Base-by-base conservation (phyloP, 164 flowering plant species). In the Hamamelis virginiana region DNA sequence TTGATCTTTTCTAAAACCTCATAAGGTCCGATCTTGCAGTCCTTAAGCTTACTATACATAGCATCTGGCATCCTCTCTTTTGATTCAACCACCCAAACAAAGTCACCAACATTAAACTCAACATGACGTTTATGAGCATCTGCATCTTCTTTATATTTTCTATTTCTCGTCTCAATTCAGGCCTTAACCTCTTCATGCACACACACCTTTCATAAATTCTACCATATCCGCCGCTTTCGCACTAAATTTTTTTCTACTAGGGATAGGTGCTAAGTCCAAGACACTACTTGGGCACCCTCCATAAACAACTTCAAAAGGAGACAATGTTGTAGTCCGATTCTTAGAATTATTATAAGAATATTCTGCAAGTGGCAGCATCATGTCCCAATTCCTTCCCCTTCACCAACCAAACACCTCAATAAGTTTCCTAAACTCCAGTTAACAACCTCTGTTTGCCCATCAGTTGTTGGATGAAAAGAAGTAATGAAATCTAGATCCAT, bases 241-340 rank as follows among this genome's bases (percentile, higher is more conserved):
- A 51, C 16, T 51, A 51, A 5, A 6, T n/a, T 51, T 51, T 13
- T 15, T 14, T 8, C 6, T 5, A 14, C 18, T n/a, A 2, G 21
- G 56, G 18, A 51, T 6, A 14, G 56, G 1, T 12, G 56, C 56
- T 2, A 51, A 51, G 16, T 51, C 56, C 12, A n/a, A n/a, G 56
- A 13, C 14, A n/a, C 4, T 51, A 3, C 5, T 14, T 15, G 56
- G 56, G 18, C 16, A 12, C 16, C 12, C 21, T 0, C 4, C 56
- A 13, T 51, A 51, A 15, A 51, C 56, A 51, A 51, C 56, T 51
- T 51, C 56, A n/a, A 51, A 51, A n/a, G 56, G 56, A 14, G 56
- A 51, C 1, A 51, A n/a, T 15, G 0, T 2, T 0, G 56, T 15
- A 51, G 56, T 5, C 6, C 56, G 12, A 51, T 51, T 51, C 18